These are phyloP conservation scores for Mycena citricolor DNA, from an alignment of 1,284 basidiomycete species.

Conservation along the genomic window DNA sequence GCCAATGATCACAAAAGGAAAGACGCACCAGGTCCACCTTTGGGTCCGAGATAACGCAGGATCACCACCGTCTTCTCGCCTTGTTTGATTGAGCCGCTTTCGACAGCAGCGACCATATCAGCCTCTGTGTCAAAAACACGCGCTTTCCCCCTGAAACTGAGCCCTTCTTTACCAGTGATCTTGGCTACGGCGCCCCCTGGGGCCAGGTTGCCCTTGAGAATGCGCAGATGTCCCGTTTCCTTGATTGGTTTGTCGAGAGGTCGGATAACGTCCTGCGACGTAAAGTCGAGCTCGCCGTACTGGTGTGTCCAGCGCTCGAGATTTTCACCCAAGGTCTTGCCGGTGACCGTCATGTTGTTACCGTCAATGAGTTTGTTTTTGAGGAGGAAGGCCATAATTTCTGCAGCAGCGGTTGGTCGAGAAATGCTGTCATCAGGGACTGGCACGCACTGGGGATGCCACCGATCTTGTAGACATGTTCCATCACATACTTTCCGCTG, in stretches of 20 bases:
- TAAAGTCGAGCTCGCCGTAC: conserved; percentile 70
- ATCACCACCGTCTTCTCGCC: conserved; percentile 92
- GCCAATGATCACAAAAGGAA: conserved; percentile 11
- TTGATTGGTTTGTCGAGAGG: conserved; percentile 89
- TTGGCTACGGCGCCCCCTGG: conserved; percentile 93
- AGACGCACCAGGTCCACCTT: conserved; percentile 79
- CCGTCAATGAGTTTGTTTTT: conserved; percentile 85
- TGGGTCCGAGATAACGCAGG: conserved; percentile 85
- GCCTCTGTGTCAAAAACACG: conserved; percentile 84
- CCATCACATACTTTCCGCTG: conserved; percentile 89
- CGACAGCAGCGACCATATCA: conserved; percentile 79
- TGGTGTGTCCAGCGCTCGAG: conserved; percentile 81
- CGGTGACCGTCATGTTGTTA: conserved; percentile 85
- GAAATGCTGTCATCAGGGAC: conserved; percentile 11
- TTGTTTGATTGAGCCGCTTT: conserved; percentile 75
- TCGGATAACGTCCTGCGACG: conserved; percentile 78
- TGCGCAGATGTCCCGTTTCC: conserved; percentile 81
- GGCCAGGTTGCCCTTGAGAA: conserved; percentile 85
- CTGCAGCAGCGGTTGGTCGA: conserved; percentile 39
- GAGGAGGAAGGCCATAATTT: conserved; percentile 79
- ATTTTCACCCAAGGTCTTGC: conserved; percentile 86
- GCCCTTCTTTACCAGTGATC: conserved; percentile 91
- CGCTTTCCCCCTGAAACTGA: conserved; percentile 81
- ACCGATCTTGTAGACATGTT: conserved; percentile 86
- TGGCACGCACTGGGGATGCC: conserved; percentile 78